A percentile compares a stretch with the other conserved stretches of the same genome.
These are phyloP conservation scores for Dillenia suffruticosa DNA, from an alignment of 164 flowering plant species.

Conservation along the genomic window DNA sequence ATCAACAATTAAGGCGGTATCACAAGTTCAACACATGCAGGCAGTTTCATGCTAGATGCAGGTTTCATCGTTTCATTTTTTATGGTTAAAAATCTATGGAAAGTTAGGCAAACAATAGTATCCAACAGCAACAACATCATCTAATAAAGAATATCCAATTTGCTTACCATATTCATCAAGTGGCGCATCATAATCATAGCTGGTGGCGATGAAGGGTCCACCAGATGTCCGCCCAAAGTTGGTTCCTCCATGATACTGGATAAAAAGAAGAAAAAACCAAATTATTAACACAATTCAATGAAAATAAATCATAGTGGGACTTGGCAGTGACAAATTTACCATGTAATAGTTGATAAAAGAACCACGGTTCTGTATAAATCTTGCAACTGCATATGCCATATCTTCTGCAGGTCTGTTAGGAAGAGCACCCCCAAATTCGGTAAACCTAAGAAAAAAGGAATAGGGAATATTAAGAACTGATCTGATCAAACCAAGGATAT, in stretches of 20 bases:
- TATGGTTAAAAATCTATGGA: too few species aligned
- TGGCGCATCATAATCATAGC: slow-evolving; percentile 26
- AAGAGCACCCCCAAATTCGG: slow-evolving; percentile 55
- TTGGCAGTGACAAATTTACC: slow-evolving; percentile 19
- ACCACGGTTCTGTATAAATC: slow-evolving; percentile 58
- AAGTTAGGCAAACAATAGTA: not conserved
- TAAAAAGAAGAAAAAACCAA: not conserved
- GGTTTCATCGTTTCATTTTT: too few species aligned
- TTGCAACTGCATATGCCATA: slow-evolving; percentile 51
- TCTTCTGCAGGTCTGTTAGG: slow-evolving; percentile 61
- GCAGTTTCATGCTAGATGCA: too few species aligned
- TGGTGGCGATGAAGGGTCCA: slow-evolving; percentile 57
- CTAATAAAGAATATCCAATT: too few species aligned
- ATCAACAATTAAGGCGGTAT: too few species aligned
- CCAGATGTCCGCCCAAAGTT: slow-evolving; percentile 58
- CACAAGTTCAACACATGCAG: too few species aligned
- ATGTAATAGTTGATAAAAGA: slow-evolving; percentile 59
- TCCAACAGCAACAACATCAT: too few species aligned
- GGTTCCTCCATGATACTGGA: slow-evolving; percentile 67
- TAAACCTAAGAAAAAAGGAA: slow-evolving; percentile 29
- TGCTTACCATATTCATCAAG: slow-evolving; percentile 49
- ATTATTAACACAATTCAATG: not conserved
- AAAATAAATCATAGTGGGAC: too few species aligned
- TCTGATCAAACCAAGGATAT: too few species aligned
- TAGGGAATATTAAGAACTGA: too few species aligned